Evolutionary conservation across 1,139 yeast genomes (phyloP).

Genomic region (Candida neerlandica): DNA sequence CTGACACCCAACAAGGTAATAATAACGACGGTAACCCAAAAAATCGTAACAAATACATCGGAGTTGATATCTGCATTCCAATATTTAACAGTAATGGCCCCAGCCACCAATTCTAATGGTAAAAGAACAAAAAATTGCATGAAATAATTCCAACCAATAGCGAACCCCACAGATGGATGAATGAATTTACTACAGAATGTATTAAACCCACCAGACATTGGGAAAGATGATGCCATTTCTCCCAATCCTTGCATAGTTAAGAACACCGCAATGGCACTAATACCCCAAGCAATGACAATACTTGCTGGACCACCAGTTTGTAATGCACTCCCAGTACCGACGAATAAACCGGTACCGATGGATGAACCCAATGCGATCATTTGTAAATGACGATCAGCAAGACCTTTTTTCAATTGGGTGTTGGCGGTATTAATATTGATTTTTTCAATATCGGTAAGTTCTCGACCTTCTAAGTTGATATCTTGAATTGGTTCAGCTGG

Average conservation of each 20-base stretch:
- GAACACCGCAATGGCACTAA: slow-evolving; percentile 30
- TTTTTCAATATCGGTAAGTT: slow-evolving; percentile 36
- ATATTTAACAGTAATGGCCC: slow-evolving; percentile 41
- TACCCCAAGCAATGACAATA: slow-evolving; percentile 52
- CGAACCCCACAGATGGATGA: slow-evolving; percentile 45
- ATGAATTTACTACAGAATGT: slow-evolving; percentile 42
- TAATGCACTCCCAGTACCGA: slow-evolving; percentile 40
- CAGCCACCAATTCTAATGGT: slow-evolving; percentile 43
- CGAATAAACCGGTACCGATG: slow-evolving; percentile 59
- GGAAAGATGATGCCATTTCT: slow-evolving; percentile 41
- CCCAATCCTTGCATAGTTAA: slow-evolving; percentile 46
- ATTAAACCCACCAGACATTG: slow-evolving; percentile 44
- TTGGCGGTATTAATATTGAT: slow-evolving; percentile 42
- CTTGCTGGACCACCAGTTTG: slow-evolving; percentile 69
- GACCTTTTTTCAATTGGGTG: slow-evolving; percentile 38
- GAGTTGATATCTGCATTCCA: slow-evolving; percentile 42
- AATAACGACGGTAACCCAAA: slow-evolving; percentile 37
- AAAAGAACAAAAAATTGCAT: slow-evolving; percentile 39
- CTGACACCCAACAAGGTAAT: slow-evolving; percentile 44
- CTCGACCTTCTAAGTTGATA: slow-evolving; percentile 19
- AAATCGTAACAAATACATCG: slow-evolving; percentile 42
- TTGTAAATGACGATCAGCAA: slow-evolving; percentile 43
- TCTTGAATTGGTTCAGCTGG: slow-evolving; percentile 13
- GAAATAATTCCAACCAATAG: slow-evolving; percentile 48
- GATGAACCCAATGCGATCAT: slow-evolving; percentile 86